Base-by-base conservation (phyloP, 305 asterid genomes). In the Fraxinus ornus region DNA sequence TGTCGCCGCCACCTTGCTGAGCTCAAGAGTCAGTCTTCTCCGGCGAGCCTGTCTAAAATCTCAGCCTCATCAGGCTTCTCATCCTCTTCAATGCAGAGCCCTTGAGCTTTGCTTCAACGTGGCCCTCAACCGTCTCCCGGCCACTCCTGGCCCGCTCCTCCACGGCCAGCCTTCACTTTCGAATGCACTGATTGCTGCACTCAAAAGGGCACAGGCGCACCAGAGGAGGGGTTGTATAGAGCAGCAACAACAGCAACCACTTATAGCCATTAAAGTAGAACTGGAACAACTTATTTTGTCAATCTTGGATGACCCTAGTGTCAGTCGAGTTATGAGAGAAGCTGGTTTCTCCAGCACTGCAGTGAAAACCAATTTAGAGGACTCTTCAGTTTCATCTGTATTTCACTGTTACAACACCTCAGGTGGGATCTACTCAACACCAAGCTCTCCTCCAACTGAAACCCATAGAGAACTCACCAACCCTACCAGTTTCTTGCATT, bases 281-380 rank as follows among this genome's bases (percentile, higher is more conserved):
- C 76, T 93, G 77, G 98, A 95, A 30, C 98, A 93, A 84, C 91
- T 95, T 2, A 83, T 91, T 30, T 55, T 93, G 71, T 95, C 98
- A 0, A 95, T 95, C 30, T 78, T 95, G 19, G 98, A 95, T 81
- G 98, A 95, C 78, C 98, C 98, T 0, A 95, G 97, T 79, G 98
- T 95, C 1, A 92, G 97, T 76, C 81, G 97, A 83, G 98, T 93
- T 33, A 93, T 95, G 98, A 86, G 96, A 24, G 98, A 95, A 82
- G 98, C 98, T 39, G 98, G 98, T 0, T 93, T 95, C 76, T 92
- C 94, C 22, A 90, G 95, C 88, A 87, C 91, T 5, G 82, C 88
- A 1, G 94, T 92, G 17, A 94, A 93, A 81, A 85, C 15, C 70
- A 84, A 88, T 47, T 77, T 93, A 17, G 95, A 91, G 52, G 96